These are phyloP conservation scores for Chrysanthemum lavandulifolium DNA, from an alignment of 129 eudicot genomes.

Conservation along the genomic window DNA sequence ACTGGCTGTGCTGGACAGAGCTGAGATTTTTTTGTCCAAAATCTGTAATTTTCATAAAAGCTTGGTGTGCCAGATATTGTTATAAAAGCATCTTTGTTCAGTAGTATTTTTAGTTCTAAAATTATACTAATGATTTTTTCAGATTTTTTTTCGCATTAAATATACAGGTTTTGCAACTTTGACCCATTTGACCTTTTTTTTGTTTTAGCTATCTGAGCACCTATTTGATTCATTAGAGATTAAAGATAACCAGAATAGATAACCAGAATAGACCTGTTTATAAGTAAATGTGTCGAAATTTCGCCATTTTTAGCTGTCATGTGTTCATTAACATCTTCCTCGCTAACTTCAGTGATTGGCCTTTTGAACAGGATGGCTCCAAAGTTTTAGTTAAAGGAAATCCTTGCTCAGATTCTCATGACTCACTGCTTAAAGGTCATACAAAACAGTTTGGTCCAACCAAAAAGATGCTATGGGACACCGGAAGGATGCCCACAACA, in stretches of 20 bases:
- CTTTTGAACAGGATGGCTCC: conserved; percentile 81
- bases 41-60: conserved; percentile 6
- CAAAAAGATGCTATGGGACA: conserved; percentile 69
- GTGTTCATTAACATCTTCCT: conserved; percentile 7
- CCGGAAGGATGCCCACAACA: conserved; percentile 64
- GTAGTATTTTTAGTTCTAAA: too few relatives aligned
- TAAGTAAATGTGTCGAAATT: conserved; percentile 9
- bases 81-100: background rate
- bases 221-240: background rate
- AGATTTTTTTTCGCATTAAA: background rate
- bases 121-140: background rate
- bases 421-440: conserved; percentile 49
- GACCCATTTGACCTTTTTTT: background rate
- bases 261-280: background rate
- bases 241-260: background rate
- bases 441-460: conserved; percentile 60
- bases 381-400: conserved; percentile 74
- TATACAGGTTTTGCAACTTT: background rate
- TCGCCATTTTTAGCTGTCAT: background rate
- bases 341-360: conserved; percentile 10
- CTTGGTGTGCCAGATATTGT: background rate
- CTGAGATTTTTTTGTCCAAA: background rate
- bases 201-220: background rate
- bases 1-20: conserved; percentile 4
- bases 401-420: conserved; percentile 63